Evolutionary conservation across 495 filamentous ascomycete genomes (phyloP).

Genomic region (Recurvomyces mirabilis): DNA sequence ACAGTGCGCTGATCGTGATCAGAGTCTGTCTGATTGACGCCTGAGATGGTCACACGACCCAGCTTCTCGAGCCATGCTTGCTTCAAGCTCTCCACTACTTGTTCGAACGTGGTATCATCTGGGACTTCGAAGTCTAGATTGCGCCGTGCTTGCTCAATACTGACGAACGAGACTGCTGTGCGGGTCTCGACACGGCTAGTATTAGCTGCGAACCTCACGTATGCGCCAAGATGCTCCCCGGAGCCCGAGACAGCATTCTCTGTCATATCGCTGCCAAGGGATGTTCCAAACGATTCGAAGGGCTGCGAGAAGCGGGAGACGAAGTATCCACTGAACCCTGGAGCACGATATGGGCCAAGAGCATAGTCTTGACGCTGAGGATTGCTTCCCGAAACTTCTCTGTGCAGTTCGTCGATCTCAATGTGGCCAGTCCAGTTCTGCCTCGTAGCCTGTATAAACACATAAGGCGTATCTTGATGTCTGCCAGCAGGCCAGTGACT

Average conservation of each 20-base stretch:
- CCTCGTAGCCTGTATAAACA: slow-evolving; percentile 16
- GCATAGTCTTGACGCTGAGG: slow-evolving; percentile 19
- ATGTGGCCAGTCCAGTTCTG: slow-evolving; percentile 20
- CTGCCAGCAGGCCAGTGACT: background rate
- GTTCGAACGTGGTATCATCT: slow-evolving; percentile 8
- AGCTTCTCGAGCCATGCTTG: slow-evolving; percentile 20
- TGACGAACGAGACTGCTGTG: slow-evolving; percentile 19
- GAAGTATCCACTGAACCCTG: slow-evolving; percentile 17
- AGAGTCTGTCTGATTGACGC: slow-evolving; percentile 11
- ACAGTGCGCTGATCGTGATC: slow-evolving; percentile 14
- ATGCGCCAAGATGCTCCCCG: slow-evolving; percentile 16
- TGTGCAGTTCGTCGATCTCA: slow-evolving; percentile 5
- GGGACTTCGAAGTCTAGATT: slow-evolving; percentile 16
- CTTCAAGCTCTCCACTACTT: slow-evolving; percentile 15
- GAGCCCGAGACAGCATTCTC: background rate
- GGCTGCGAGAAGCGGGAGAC: slow-evolving; percentile 19
- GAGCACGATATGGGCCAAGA: slow-evolving; percentile 14
- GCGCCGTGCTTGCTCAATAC: slow-evolving; percentile 15
- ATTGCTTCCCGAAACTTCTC: slow-evolving; percentile 16
- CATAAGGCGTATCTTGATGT: background rate
- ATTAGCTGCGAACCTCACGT: slow-evolving; percentile 5
- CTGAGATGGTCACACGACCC: slow-evolving; percentile 16
- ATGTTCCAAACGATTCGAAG: slow-evolving; percentile 10
- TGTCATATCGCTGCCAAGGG: slow-evolving; percentile 4
- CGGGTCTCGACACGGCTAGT: slow-evolving; percentile 9